Percentiles rank a stretch among this genome's conserved stretches.
Evolutionary conservation across 495 filamentous ascomycete genomes (phyloP).

Genomic region (Daldinia vernicosa): DNA sequence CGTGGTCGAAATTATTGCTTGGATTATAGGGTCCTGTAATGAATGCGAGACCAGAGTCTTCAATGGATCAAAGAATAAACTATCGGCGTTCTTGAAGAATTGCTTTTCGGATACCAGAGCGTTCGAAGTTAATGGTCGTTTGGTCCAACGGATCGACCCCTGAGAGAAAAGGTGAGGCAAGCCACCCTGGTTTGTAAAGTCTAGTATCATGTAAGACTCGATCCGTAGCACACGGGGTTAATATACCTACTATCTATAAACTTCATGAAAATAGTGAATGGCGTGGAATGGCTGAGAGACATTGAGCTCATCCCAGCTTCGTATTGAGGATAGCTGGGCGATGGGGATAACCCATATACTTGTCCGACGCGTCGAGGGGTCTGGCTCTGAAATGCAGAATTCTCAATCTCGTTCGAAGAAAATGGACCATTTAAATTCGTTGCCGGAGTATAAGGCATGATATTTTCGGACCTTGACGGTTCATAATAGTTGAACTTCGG

Average conservation of each 20-base stretch:
- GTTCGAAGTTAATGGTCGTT: conserved; percentile 1
- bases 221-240: not conserved
- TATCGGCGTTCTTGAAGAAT: conserved; percentile 7
- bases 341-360: not conserved
- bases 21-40: not conserved
- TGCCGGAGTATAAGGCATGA: not conserved
- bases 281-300: not conserved
- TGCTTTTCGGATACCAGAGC: conserved; percentile 1
- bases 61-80: conserved; percentile 12
- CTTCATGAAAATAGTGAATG: conserved; percentile 18
- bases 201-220: conserved; percentile 11
- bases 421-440: not conserved
- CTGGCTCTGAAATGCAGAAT: not conserved
- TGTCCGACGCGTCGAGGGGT: not conserved
- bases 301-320: not conserved
- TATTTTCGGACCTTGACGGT: not conserved
- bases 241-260: conserved; percentile 27
- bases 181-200: conserved; percentile 13
- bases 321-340: not conserved
- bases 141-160: not conserved
- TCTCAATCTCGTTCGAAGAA: not conserved
- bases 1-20: conserved; percentile 31
- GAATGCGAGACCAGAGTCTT: not conserved
- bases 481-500: not conserved
- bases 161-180: conserved; percentile 22